Base-by-base conservation (phyloP, 1,284 basidiomycete genomes). In the Thelephora terrestris region DNA sequence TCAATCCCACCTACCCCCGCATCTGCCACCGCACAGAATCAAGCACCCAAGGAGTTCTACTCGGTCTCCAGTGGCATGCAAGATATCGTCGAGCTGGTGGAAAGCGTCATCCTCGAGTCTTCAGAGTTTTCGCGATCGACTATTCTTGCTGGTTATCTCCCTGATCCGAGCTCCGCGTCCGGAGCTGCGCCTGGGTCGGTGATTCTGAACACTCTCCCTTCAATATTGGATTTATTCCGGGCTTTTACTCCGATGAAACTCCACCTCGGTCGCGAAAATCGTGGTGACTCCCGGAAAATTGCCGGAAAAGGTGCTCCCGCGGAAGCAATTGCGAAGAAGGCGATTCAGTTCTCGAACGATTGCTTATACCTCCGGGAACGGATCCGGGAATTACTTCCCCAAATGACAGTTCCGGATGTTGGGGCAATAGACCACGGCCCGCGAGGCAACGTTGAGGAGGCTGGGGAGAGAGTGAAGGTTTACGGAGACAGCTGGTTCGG, bases 331-430 rank as follows among this genome's bases (percentile, higher is more conserved):
- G 71, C 84, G 4, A 76, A 79, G 14, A 66, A 75, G 24, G 71
- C 78, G 1, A 84, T 97, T 75, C 79, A 85, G 46, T 88, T 90
- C 60, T 81, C 87, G 21, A 98, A 98, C 63, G 90, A 96, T 55
- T 91, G 85, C 56, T 61, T 75, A 23, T 92, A 85, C 62, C 69
- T 97, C 50, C 69, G 64, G 40, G 70, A 64, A 24, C 75, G 76
- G 60, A 61, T 77, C 10, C 63, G 63, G 50, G 39, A 21, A 21
- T 12, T 42, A 6, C 16, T 42, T 32, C 29, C 29, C 7, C 3
- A 6, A 32, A 32, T 12, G 6, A 12, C 14, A 7, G 7, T 10
- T 32, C 6, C 29, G 12, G 29, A 32, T 32, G 29, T 14, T 14
- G 7, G 29, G 29, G 14, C 29, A 6, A 23, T 42, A 5, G 25